Percentiles rank a stretch among this genome's conserved stretches.
Conservation (phyloP, 495 filamentous ascomycete genomes). For the Penicillium canariense region DNA sequence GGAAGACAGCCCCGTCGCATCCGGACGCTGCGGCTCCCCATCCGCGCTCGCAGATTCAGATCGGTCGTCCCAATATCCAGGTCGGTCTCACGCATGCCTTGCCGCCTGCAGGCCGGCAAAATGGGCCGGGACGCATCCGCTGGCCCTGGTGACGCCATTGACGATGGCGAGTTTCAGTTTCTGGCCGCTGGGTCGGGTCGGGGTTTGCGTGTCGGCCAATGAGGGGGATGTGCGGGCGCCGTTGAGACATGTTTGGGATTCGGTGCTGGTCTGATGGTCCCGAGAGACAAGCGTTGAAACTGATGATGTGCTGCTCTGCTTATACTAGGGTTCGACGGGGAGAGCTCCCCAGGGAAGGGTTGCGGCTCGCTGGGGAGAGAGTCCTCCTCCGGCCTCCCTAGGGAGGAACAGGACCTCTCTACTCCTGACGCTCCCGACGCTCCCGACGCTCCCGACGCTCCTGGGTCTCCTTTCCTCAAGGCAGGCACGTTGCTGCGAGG, state of each 20-base stretch:
- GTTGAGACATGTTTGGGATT: neutral
- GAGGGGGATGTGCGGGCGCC: neutral
- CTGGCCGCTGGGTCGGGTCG: conserved; percentile 4
- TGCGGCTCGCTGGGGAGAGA: too few species aligned
- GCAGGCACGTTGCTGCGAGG: neutral
- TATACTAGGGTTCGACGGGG: too few species aligned
- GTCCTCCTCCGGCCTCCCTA: too few species aligned
- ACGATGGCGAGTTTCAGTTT: neutral
- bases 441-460: too few species aligned
- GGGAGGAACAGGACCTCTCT: too few species aligned
- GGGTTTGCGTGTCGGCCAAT: conserved; percentile 6
- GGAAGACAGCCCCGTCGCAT: conserved; percentile 17
- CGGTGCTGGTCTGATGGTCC: neutral
- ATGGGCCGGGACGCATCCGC: conserved; percentile 2
- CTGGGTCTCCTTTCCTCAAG: too few species aligned
- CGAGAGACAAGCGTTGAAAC: too few species aligned
- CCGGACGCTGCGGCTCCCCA: conserved; percentile 9
- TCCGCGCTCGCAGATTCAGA: conserved; percentile 9
- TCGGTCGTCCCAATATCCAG: conserved; percentile 18
- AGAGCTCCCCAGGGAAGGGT: too few species aligned
- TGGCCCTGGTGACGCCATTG: neutral
- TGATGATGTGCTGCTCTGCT: neutral
- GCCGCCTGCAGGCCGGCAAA: conserved; percentile 20
- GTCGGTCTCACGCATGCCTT: conserved; percentile 33
- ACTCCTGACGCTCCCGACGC: too few species aligned